Evolutionary conservation across 495 filamentous ascomycete species (phyloP).

Genomic region (Cetradonia linearis): DNA sequence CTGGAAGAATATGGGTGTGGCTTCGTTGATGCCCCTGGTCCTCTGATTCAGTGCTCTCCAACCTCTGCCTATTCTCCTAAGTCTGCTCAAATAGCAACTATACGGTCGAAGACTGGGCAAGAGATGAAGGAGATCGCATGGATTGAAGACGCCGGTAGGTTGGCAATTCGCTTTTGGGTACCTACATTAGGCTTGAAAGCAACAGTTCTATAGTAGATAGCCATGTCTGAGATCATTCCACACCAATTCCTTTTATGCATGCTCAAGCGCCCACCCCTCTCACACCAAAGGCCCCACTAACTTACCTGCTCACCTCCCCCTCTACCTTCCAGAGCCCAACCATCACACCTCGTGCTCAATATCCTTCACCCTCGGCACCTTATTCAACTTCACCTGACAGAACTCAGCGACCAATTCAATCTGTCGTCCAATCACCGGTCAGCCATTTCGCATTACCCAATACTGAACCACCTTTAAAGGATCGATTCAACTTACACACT

Average conservation of each 20-base stretch:
- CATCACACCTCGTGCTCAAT: conserved; percentile 40
- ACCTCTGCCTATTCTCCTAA: no score
- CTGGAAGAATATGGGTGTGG: no score
- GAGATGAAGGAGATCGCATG: background rate
- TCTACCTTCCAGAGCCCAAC: background rate
- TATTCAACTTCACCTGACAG: conserved; percentile 32
- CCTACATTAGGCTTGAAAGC: background rate
- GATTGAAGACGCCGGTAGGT: background rate
- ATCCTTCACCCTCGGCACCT: conserved; percentile 40
- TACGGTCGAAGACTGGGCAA: no score
- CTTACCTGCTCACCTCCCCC: no score
- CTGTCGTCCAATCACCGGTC: conserved; percentile 28
- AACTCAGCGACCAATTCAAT: conserved; percentile 34
- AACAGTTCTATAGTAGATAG: background rate
- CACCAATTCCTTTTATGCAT: background rate
- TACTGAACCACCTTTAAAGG: background rate
- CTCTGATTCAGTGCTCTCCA: no score
- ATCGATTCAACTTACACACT: conserved; percentile 12
- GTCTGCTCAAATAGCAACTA: no score
- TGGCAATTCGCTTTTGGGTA: background rate
- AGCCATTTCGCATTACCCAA: background rate
- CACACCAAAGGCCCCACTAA: background rate
- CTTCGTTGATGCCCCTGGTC: no score
- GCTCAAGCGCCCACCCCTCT: background rate
- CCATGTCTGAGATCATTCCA: background rate